A percentile compares a stretch with the other conserved stretches of the same genome.
Evolutionary conservation across 306 rosid genomes (phyloP).

Genomic region (Sphenostylis stenocarpa): DNA sequence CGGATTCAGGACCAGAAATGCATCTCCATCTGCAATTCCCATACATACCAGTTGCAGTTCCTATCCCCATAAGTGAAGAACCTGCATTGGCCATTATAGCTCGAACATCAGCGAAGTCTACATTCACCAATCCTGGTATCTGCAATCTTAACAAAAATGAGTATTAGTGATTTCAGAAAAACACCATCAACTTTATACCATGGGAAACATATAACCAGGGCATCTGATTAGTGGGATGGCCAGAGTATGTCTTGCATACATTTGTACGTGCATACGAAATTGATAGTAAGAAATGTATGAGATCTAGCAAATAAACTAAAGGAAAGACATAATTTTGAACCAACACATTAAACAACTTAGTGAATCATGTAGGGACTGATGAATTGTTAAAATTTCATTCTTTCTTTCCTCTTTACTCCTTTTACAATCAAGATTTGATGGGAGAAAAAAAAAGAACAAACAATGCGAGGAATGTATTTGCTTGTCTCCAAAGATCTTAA

Average conservation of each 20-base stretch:
- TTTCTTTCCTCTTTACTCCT: conserved; percentile 22
- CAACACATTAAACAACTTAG: background rate
- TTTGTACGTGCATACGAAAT: background rate
- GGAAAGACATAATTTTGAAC: conserved; percentile 1
- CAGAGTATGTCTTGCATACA: conserved; percentile 5
- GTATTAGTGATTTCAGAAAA: conserved; percentile 20
- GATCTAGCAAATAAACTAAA: conserved; percentile 17
- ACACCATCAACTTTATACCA: conserved; percentile 15
- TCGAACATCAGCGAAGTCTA: conserved; percentile 98
- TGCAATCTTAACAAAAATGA: conserved; percentile 45
- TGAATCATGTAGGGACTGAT: background rate
- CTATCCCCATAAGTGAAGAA: conserved; percentile 98
- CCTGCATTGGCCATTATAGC: conserved; percentile 99
- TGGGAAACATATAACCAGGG: conserved; percentile 8
- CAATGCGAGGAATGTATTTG: conserved; percentile 1
- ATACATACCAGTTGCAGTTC: conserved; percentile 96
- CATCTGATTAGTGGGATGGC: conserved; percentile 18
- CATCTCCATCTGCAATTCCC: conserved; percentile 19
- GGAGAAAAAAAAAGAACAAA: background rate
- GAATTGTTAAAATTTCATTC: conserved; percentile 6
- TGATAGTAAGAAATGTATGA: background rate
- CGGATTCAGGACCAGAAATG: conserved; percentile 24
- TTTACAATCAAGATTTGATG: conserved; percentile 16
- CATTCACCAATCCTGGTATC: conserved; percentile 96
- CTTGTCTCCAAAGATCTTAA: conserved; percentile 11